These are phyloP conservation scores for Alloteropsis semialata DNA, from an alignment of 176 grass and related monocot species.

Conservation along the genomic window DNA sequence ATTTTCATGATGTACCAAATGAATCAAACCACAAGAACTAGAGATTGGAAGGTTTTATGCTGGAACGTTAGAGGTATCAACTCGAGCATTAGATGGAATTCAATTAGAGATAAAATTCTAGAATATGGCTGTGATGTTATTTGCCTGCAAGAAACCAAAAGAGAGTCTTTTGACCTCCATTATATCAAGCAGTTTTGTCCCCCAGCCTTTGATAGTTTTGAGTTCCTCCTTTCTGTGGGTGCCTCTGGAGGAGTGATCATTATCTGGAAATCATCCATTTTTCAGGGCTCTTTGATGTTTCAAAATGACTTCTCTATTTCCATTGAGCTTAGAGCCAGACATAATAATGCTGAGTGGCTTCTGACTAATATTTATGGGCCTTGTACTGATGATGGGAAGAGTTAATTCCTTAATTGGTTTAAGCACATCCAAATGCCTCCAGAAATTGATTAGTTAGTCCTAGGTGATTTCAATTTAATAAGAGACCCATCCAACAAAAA, in stretches of 20 bases:
- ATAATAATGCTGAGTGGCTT: fast-evolving
- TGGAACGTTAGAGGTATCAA: too few relatives aligned
- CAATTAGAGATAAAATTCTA: too few relatives aligned
- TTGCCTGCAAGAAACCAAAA: too few relatives aligned
- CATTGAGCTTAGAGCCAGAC: fast-evolving
- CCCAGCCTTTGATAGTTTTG: neutral
- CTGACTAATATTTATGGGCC: neutral
- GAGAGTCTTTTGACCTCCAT: too few relatives aligned
- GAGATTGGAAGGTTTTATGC: too few relatives aligned
- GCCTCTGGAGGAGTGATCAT: neutral
- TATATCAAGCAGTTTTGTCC: neutral
- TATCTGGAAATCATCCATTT: neutral
- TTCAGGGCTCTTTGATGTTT: fast-evolving
- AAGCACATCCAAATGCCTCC: neutral
- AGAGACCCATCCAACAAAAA: neutral
- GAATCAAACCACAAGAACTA: too few relatives aligned
- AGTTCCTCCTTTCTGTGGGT: neutral
- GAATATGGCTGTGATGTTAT: too few relatives aligned
- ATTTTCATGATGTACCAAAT: too few relatives aligned
- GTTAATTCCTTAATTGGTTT: fast-evolving
- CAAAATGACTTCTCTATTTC: neutral
- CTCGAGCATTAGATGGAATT: too few relatives aligned
- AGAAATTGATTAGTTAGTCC: neutral
- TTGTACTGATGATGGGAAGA: fast-evolving
- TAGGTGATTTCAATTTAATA: neutral